Evolutionary conservation across 164 flowering plant species (phyloP).

Genomic region (Brasenia schreberi): DNA sequence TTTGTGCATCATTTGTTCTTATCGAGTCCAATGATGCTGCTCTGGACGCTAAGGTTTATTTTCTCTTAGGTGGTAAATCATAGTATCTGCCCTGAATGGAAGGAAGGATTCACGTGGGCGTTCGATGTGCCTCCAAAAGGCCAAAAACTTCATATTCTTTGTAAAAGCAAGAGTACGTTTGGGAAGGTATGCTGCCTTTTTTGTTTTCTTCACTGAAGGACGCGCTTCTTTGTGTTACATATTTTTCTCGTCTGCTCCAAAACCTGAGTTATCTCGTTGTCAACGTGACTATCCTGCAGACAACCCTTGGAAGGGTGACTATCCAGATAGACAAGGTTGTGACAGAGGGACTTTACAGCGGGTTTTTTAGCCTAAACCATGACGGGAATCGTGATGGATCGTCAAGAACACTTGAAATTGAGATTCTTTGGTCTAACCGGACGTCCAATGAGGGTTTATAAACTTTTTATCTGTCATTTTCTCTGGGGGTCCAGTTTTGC

Average conservation of each 20-base stretch:
- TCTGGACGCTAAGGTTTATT: background rate
- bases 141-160: slow-evolving; percentile 73
- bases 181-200: slow-evolving; percentile 49
- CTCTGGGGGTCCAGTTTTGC: background rate
- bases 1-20: no score
- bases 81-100: slow-evolving; percentile 73
- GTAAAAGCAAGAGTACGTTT: slow-evolving; percentile 85
- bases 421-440: slow-evolving; percentile 74
- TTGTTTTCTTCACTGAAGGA: background rate
- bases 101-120: slow-evolving; percentile 91
- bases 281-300: slow-evolving; percentile 27
- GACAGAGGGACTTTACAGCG: slow-evolving; percentile 66
- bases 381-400: slow-evolving; percentile 64
- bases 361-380: slow-evolving; percentile 65
- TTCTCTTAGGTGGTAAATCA: slow-evolving; percentile 53
- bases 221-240: background rate
- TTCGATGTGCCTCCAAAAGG: slow-evolving; percentile 96
- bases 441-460: slow-evolving; percentile 26
- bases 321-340: slow-evolving; percentile 91
- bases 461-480: slow-evolving; percentile 2
- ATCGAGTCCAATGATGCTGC: background rate
- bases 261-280: background rate
- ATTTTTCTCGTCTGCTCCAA: background rate
- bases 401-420: slow-evolving; percentile 68
- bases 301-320: slow-evolving; percentile 73